Percentiles rank a stretch among this genome's conserved stretches.
Evolutionary conservation across 768 basidiomycete species (phyloP).

Genomic region (Calvatia gigantea): DNA sequence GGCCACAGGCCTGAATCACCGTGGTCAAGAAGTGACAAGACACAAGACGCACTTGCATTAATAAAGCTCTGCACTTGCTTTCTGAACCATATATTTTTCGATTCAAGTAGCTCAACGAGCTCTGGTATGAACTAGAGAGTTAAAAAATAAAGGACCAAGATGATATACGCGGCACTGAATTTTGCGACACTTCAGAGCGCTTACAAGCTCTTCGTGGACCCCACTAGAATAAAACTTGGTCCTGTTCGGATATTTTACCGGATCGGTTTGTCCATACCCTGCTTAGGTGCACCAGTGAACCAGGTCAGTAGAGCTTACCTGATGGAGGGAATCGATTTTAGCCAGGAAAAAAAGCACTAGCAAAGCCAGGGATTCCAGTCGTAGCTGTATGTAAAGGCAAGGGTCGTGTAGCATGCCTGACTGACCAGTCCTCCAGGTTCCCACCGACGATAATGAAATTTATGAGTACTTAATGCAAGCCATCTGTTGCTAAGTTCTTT

Average conservation of each 20-base stretch:
- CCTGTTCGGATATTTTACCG: constrained; percentile 47
- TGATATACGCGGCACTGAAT: constrained; percentile 27
- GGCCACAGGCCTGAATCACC: constrained; percentile 1
- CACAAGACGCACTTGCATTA: constrained; percentile 40
- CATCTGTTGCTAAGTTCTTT: not conserved
- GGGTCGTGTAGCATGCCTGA: not conserved
- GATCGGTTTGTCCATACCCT: constrained; percentile 20
- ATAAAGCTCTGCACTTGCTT: constrained; percentile 47
- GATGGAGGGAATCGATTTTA: constrained; percentile 32
- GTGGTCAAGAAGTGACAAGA: not conserved
- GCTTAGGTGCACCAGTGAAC: not conserved
- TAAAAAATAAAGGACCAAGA: not conserved
- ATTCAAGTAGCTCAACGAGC: constrained; percentile 38
- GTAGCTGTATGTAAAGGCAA: constrained; percentile 11
- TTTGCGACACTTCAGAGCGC: constrained; percentile 29
- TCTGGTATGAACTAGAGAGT: constrained; percentile 40
- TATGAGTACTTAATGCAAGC: constrained; percentile 16
- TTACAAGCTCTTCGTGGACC: constrained; percentile 40
- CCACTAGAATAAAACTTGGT: constrained; percentile 49
- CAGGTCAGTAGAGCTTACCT: constrained; percentile 20
- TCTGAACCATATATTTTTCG: constrained; percentile 46
- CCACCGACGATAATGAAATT: constrained; percentile 49
- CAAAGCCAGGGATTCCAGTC: constrained; percentile 47
- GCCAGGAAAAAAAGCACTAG: constrained; percentile 47
- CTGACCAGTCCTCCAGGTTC: constrained; percentile 22